Base-by-base conservation (phyloP, 257 asterid genomes). In the Catharanthus roseus region DNA sequence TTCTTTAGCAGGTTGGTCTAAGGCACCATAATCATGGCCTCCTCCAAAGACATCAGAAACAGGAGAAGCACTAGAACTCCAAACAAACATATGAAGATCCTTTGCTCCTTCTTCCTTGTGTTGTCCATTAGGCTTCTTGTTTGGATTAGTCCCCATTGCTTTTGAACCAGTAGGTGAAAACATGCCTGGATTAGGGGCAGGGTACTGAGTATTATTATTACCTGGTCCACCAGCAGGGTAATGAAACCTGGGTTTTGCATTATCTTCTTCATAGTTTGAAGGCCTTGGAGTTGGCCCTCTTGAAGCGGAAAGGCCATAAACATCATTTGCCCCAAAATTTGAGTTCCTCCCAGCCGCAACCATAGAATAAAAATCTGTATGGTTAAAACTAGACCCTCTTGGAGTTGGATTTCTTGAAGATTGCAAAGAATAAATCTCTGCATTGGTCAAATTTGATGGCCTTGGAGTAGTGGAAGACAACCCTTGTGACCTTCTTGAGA, bases 21-120 rank as follows among this genome's bases (percentile, higher is more conserved):
- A 36, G 24, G 86, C 77, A 6, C 88, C 86, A 73, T 82, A 77
- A 61, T 89, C 90, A 75, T 81, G 89, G 34, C 95, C 93, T 6
- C 93, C 91, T 6, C 96, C 95, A 69, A 87, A 91, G 19, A 91
- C 97, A 71, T 92, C 97, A 1, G 97, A 92, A 62, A 89, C 96
- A 0, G 97, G 96, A 47, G 97, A 92, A 68, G 88, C 87, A 58
- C 97, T 92, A 16, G 96, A 89, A 76, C 97, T 89, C 97, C 97
- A 92, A 31, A 92, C 97, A 60, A 89, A 89, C 97, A 92, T 92
- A 26, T 92, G 96, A 21, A 92, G 88, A 77, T 92, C 97, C 51
- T 85, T 89, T 23, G 62, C 77, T 31, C 86, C 92, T 36, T 85
- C 90, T 56, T 81, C 93, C 71, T 77, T 80, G 29, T 72, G 72